Conservation (phyloP, 2,329 filamentous ascomycete genomes). For the Beauveria caledonica region DNA sequence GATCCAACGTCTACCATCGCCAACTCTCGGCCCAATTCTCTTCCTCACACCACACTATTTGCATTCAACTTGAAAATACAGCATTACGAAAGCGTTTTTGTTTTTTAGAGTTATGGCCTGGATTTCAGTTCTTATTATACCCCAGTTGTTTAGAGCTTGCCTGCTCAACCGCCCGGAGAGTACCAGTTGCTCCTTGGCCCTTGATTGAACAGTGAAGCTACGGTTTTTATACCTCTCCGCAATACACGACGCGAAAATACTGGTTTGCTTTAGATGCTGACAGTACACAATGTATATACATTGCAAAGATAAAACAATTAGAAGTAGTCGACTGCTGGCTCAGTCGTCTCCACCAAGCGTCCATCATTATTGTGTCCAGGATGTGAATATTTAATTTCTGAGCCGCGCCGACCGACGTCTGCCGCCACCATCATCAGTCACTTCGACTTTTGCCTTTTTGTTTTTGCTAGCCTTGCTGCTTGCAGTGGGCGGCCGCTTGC, state of each 20-base stretch:
- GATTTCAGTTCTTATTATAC: background rate
- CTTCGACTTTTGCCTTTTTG: constrained; percentile 9
- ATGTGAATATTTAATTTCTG: constrained; percentile 14
- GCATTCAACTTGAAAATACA: background rate
- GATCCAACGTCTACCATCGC: background rate
- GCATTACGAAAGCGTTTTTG: background rate
- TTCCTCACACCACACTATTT: background rate
- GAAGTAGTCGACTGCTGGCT: background rate
- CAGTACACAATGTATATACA: background rate
- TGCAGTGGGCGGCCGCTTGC: constrained; percentile 12
- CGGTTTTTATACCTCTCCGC: constrained; percentile 3
- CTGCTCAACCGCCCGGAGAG: background rate
- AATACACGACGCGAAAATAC: constrained; percentile 1
- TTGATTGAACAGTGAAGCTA: background rate
- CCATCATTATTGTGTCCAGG: background rate
- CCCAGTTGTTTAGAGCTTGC: constrained; percentile 3
- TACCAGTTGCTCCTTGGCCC: background rate
- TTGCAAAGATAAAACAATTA: background rate
- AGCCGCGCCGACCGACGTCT: constrained; percentile 23
- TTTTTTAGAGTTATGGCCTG: background rate
- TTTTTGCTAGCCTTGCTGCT: constrained; percentile 17
- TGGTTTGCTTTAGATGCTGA: background rate
- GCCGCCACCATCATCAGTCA: background rate
- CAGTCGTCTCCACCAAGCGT: background rate
- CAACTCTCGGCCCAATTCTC: background rate